Evolutionary conservation across 2,329 filamentous ascomycete genomes (phyloP).

Genomic region (Zymoseptoria brevis): DNA sequence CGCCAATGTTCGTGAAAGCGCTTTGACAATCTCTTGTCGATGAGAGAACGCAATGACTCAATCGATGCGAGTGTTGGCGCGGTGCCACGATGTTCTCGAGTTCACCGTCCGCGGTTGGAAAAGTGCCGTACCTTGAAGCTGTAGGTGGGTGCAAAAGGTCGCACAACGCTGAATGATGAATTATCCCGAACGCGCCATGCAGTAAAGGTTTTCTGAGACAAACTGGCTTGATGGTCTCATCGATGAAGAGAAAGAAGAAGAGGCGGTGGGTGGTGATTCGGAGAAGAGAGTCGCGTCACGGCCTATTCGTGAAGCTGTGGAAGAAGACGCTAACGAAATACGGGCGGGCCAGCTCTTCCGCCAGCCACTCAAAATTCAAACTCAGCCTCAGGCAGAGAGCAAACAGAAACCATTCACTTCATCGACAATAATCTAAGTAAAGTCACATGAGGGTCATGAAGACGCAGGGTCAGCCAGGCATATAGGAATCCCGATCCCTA

Average conservation of each 20-base stretch:
- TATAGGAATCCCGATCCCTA: background rate
- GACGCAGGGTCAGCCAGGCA: too few relatives aligned
- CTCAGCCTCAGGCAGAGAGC: background rate
- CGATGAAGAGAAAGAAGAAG: background rate
- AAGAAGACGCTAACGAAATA: background rate
- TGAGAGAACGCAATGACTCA: background rate
- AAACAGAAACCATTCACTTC: background rate
- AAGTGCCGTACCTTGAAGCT: constrained; percentile 1
- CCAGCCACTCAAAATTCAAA: background rate
- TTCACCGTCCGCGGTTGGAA: background rate
- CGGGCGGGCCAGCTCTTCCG: background rate
- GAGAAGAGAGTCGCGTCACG: too few relatives aligned
- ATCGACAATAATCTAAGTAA: background rate
- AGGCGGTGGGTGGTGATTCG: background rate
- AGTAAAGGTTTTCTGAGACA: background rate
- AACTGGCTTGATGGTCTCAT: background rate
- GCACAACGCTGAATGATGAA: background rate
- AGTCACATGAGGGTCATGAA: too few relatives aligned
- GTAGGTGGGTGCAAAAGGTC: background rate
- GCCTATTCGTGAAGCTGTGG: background rate
- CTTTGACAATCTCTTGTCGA: background rate
- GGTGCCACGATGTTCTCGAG: background rate
- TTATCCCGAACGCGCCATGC: background rate
- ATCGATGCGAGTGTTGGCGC: background rate
- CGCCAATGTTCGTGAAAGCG: background rate